Percentiles rank a stretch among this genome's conserved stretches.
Evolutionary conservation across 345 rosid species (phyloP).

Genomic region (Rhodamnia argentea): DNA sequence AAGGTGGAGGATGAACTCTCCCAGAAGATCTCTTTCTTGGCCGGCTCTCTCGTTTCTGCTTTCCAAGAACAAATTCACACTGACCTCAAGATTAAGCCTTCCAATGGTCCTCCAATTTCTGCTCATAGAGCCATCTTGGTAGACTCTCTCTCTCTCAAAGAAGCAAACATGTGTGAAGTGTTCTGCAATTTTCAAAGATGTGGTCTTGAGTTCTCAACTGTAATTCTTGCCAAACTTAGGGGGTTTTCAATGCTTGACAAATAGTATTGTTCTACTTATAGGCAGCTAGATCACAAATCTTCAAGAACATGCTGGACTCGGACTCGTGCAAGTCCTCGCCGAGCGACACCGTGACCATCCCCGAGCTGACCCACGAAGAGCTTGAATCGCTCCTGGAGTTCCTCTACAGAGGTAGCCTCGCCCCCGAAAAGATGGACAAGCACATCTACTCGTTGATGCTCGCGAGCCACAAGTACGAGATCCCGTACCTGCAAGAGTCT

Average conservation of each 20-base stretch:
- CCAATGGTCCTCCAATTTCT: slow-evolving; percentile 43
- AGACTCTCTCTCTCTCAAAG: not conserved
- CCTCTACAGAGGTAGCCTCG: slow-evolving; percentile 61
- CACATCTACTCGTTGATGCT: slow-evolving; percentile 43
- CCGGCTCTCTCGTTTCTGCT: slow-evolving; percentile 24
- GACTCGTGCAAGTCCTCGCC: slow-evolving; percentile 59
- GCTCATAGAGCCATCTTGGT: slow-evolving; percentile 72
- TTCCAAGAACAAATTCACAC: slow-evolving; percentile 50
- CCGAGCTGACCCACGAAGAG: slow-evolving; percentile 52
- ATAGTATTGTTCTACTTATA: not conserved
- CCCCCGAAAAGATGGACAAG: slow-evolving; percentile 32
- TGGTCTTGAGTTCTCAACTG: not conserved
- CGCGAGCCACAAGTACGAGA: slow-evolving; percentile 73
- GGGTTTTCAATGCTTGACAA: not conserved
- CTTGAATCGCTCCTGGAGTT: slow-evolving; percentile 71
- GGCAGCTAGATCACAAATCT: slow-evolving; percentile 84
- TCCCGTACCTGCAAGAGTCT: slow-evolving; percentile 42
- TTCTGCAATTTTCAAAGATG: not conserved
- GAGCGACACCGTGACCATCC: slow-evolving; percentile 32
- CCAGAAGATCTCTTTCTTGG: slow-evolving; percentile 54
- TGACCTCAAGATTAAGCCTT: slow-evolving; percentile 50
- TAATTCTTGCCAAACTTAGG: not conserved
- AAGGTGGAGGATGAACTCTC: slow-evolving; percentile 45
- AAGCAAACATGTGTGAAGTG: not conserved
- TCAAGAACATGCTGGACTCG: slow-evolving; percentile 59